Conservation (phyloP, 2,329 filamentous ascomycete genomes). For the Cryoendolithus antarcticus region DNA sequence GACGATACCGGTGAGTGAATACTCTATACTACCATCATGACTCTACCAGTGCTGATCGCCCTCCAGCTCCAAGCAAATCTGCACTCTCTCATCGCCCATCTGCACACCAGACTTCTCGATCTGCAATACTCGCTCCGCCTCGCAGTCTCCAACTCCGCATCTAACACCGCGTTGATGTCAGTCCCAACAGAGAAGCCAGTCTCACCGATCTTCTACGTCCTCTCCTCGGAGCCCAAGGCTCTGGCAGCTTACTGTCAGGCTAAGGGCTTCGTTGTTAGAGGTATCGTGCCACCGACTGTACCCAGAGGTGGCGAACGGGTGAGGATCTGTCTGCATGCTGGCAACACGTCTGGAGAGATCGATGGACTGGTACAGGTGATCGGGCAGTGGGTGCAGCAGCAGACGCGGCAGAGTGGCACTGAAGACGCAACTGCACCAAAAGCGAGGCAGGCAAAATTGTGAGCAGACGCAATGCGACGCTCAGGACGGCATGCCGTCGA, state of each 20-base stretch:
- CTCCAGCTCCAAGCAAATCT: constrained; percentile 33
- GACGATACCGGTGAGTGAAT: constrained; percentile 25
- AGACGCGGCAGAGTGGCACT: constrained; percentile 4
- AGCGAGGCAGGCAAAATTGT: too few relatives aligned
- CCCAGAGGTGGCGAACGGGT: constrained; percentile 51
- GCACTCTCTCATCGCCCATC: constrained; percentile 32
- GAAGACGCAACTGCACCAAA: too few relatives aligned
- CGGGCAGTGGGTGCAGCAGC: constrained; percentile 33
- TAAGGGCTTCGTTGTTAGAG: constrained; percentile 46
- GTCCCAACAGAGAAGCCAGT: constrained; percentile 29
- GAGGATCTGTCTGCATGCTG: constrained; percentile 55
- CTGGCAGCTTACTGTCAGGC: constrained; percentile 50
- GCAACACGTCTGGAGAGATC: constrained; percentile 48
- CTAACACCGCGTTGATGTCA: constrained; percentile 23
- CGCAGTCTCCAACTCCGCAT: constrained; percentile 5
- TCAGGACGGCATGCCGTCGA: too few relatives aligned
- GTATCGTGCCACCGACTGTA: constrained; percentile 58
- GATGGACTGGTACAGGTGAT: constrained; percentile 40
- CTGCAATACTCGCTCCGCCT: constrained; percentile 11
- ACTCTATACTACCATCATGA: constrained; percentile 4
- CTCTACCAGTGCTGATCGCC: neutral
- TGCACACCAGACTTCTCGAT: constrained; percentile 33
- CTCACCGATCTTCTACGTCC: constrained; percentile 54
- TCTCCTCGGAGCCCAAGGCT: constrained; percentile 45
- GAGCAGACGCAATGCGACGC: too few relatives aligned